Evolutionary conservation across 2,329 filamentous ascomycete genomes (phyloP), one percentile per base, ranked within the genome.

Genomic region (Simplicillium sp.): DNA sequence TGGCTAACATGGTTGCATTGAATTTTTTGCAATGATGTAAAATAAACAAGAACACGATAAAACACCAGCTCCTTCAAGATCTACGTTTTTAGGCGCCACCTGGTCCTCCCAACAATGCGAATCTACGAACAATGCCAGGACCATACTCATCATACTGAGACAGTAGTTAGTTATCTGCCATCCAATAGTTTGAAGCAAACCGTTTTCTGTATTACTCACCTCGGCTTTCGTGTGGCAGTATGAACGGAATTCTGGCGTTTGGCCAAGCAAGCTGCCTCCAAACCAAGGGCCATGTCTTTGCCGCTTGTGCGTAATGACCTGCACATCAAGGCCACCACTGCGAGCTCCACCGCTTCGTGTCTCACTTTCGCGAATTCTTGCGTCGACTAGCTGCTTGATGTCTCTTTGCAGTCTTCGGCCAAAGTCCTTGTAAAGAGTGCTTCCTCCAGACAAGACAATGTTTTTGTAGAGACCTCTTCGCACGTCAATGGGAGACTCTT

Each of bases 251-350:
- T 98, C 94, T 4, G 94, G 90, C 7, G 92, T 98, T 70, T 97
- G 90, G 41, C 90, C 94, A 46, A 98, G 72, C 66, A 98, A 73
- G 67, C 87, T 95, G 53, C 92, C 92, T 62, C 92, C 92, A 60
- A 98, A 98, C 92, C 92, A 98, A 28, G 92, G 92, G 14, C 92
- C 92, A 61, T 98, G 90, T 58, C 90, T 76, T 75, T 98, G 92
- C 61, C 92, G 77, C 76, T 95, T 96, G 73, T 98, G 92, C 36
- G 88, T 87, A 52, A 98, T 94, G 52, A 98, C 92, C 59, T 95
- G 88, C 29, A 98, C 92, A 41, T 98, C 94, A 52, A 98, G 67
- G 48, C 94, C 92, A 54, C 92, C 92, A 58, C 86, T 94, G 70
- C 83, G 89, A 42, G 88, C 90, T 45, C 90, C 89, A 50, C 90